Base-by-base conservation (phyloP, 768 basidiomycete genomes). In the Glaciozyma antarctica region DNA sequence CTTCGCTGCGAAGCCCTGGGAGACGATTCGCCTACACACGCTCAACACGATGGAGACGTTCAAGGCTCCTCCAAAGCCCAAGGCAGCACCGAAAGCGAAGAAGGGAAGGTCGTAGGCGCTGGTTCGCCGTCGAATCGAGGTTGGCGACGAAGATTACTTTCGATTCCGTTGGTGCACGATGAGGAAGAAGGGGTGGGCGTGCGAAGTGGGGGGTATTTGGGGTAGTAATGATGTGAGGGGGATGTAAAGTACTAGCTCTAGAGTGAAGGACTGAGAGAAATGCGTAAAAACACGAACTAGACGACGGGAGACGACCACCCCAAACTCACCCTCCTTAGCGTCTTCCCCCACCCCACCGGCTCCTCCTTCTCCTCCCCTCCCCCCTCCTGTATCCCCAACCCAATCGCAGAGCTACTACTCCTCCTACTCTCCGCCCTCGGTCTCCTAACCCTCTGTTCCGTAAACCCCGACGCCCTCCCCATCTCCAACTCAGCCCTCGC, bases 401-500 rank as follows among this genome's bases (percentile, higher is more conserved):
- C 53, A 22, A 54, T 28, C 28, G 19, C 17, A 26, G 53, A 54
- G 30, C 53, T 54, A 28, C 28, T 17, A 22, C 28, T 54, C 19
- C 53, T 26, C 17, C 53, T 57, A 12, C 26, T 28, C 30, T 45
- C 58, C 19, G 58, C 45, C 17, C 58, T 26, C 58, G 13, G 28
- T 26, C 65, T 24, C 43, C 48, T 55, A 5, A 19, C 30, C 41
- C 61, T 62, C 48, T 62, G 82, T 73, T 92, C 90, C 2, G 90
- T 91, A 76, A 88, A 90, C 21, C 88, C 88, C 49, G 87, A 80
- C 30, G 79, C 77, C 4, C 79, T 80, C 1, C 90, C 91, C 71
- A 85, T 86, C 16, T 87, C 85, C 61, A 92, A 82, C 73, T 89
- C 88, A 7, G 81, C 84, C 62, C 85, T 85, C 51, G 88, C 79